A percentile compares a stretch with the other conserved stretches of the same genome.
Conservation (phyloP, 257 asterid genomes). For the Cruciata laevipes region DNA sequence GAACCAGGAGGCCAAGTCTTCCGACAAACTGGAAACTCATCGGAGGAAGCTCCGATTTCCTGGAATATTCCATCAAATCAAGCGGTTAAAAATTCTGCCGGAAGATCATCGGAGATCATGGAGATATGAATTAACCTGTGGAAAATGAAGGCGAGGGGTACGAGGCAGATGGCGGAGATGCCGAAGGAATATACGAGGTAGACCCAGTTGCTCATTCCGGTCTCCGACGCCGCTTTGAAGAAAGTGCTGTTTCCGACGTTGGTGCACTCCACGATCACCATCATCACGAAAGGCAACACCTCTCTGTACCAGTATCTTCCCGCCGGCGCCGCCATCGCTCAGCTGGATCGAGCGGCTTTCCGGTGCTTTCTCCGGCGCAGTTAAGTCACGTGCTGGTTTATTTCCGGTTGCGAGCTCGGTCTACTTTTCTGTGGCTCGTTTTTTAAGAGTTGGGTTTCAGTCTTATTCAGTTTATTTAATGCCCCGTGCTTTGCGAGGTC, state of each 20-base stretch:
- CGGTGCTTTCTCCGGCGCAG: not conserved
- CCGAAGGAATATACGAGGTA: slow-evolving; percentile 17
- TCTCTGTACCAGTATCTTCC: slow-evolving; percentile 10
- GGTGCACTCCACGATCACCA: slow-evolving; percentile 21
- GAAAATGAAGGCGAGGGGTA: slow-evolving; percentile 17
- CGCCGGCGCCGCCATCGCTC: not conserved
- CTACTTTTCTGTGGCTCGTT: not conserved
- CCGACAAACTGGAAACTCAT: slow-evolving; percentile 10
- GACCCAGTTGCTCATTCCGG: slow-evolving; percentile 15
- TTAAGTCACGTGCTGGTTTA: not conserved
- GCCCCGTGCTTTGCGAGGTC: too few species aligned
- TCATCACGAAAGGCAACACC: slow-evolving; percentile 18
- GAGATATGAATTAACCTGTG: too few species aligned
- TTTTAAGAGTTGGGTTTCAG: too few species aligned
- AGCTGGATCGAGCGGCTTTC: not conserved
- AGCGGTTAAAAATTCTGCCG: too few species aligned
- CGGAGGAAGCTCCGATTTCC: slow-evolving; percentile 15
- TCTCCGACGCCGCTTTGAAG: slow-evolving; percentile 16
- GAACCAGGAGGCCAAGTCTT: not conserved
- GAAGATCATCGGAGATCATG: too few species aligned
- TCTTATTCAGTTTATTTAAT: too few species aligned
- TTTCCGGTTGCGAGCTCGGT: not conserved
- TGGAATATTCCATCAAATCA: not conserved
- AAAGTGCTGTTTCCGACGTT: slow-evolving; percentile 16
- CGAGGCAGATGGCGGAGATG: slow-evolving; percentile 12